phyloP scores from a whole-genome alignment of 257 asterid genomes.

The Nicotiana sylvestris region DNA sequence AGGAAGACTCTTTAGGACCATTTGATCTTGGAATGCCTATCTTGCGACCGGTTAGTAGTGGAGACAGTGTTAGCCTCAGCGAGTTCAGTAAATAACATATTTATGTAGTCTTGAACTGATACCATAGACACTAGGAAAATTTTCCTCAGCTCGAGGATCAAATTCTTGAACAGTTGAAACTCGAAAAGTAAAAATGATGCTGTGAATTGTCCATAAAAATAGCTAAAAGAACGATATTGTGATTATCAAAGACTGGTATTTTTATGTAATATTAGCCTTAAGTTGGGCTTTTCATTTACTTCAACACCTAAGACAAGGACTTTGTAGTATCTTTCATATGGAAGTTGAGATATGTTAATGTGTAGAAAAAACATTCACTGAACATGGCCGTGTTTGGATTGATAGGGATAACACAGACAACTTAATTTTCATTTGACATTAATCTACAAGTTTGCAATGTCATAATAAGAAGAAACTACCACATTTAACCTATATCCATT shows the following conservation, averaged over 20 bases:
- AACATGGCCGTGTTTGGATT: no score
- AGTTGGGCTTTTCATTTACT: background rate
- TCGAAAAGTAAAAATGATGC: background rate
- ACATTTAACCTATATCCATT: no score
- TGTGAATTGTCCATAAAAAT: conserved; percentile 6
- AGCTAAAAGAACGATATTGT: background rate
- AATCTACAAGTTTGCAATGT: no score
- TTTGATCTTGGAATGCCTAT: conserved; percentile 24
- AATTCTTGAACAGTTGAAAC: background rate
- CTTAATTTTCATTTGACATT: no score
- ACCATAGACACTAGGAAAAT: background rate
- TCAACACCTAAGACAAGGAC: background rate
- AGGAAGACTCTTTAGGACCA: conserved; percentile 36
- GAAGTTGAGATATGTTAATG: no score
- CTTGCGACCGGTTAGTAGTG: conserved; percentile 14
- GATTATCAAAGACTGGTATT: background rate
- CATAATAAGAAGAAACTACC: no score
- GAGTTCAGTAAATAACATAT: conserved; percentile 16
- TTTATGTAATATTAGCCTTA: background rate
- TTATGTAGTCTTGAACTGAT: background rate
- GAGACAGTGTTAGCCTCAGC: conserved; percentile 22
- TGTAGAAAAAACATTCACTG: no score
- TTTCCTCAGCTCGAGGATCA: conserved; percentile 4
- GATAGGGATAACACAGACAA: no score
- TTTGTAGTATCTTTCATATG: background rate